Evolutionary conservation across 2,329 filamentous ascomycete genomes (phyloP).

Genomic region (Colletotrichum zoysiae): DNA sequence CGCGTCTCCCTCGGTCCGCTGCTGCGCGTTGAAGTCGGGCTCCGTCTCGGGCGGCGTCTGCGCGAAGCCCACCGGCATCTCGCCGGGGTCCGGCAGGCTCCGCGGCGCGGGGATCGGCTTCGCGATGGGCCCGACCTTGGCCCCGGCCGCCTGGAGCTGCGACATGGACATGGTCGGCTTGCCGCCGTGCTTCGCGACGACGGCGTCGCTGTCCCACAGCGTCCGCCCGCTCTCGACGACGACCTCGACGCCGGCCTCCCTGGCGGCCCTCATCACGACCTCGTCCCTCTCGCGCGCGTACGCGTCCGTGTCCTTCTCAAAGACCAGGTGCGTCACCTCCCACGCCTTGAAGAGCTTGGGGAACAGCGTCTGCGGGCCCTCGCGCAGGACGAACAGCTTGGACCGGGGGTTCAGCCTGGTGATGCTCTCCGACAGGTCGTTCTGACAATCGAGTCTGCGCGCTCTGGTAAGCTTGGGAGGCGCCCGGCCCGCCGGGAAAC

Average conservation of each 20-base stretch:
- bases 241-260: conserved; percentile 75
- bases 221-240: conserved; percentile 75
- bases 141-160: conserved; percentile 73
- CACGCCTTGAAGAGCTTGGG: conserved; percentile 80
- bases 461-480: background rate
- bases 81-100: conserved; percentile 73
- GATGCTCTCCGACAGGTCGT: conserved; percentile 75
- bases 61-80: conserved; percentile 70
- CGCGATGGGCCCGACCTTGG: conserved; percentile 72
- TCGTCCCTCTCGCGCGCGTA: conserved; percentile 76
- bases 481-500: conserved; percentile 38
- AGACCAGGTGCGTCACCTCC: conserved; percentile 81
- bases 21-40: conserved; percentile 71
- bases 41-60: conserved; percentile 63
- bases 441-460: conserved; percentile 76
- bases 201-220: conserved; percentile 78
- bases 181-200: conserved; percentile 74
- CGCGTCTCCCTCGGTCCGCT: conserved; percentile 66
- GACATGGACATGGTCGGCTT: conserved; percentile 81
- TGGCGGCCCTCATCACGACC: conserved; percentile 68
- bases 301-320: conserved; percentile 83
- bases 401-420: conserved; percentile 77
- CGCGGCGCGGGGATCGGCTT: conserved; percentile 71
- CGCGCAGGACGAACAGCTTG: conserved; percentile 78
- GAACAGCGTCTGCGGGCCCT: conserved; percentile 78